Conservation (phyloP, 1,139 yeast genomes). For the Candida sp. region DNA sequence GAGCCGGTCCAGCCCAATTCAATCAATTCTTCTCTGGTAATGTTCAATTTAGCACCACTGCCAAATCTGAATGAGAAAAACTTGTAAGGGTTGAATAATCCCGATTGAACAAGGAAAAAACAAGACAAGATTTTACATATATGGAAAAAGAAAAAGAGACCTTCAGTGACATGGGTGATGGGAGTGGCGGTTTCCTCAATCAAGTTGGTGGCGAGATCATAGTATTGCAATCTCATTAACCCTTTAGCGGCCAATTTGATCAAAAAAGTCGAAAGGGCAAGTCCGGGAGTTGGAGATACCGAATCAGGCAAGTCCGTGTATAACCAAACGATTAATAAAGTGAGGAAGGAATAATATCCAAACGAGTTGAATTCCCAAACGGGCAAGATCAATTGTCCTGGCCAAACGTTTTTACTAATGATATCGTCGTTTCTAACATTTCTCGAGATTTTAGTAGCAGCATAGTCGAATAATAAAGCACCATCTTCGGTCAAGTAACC, state of each 20-base stretch:
- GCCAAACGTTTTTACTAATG: slow-evolving; percentile 67
- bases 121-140: slow-evolving; percentile 56
- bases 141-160: slow-evolving; percentile 71
- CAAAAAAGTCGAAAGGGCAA: slow-evolving; percentile 69
- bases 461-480: slow-evolving; percentile 62
- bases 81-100: slow-evolving; percentile 70
- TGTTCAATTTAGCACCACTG: slow-evolving; percentile 29
- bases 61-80: slow-evolving; percentile 19
- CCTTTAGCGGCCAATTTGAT: slow-evolving; percentile 33
- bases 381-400: slow-evolving; percentile 88
- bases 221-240: slow-evolving; percentile 30
- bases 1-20: slow-evolving; percentile 92
- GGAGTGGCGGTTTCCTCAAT: slow-evolving; percentile 43
- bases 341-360: slow-evolving; percentile 42
- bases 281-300: slow-evolving; percentile 90
- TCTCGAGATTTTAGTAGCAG: slow-evolving; percentile 48
- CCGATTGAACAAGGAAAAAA: slow-evolving; percentile 58
- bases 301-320: slow-evolving; percentile 91
- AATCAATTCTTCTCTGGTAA: slow-evolving; percentile 55
- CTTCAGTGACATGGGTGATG: slow-evolving; percentile 50
- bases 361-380: slow-evolving; percentile 62
- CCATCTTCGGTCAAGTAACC: slow-evolving; percentile 88
- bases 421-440: slow-evolving; percentile 39
- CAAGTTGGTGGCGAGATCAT: slow-evolving; percentile 41
- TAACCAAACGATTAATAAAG: slow-evolving; percentile 65